Base-by-base conservation (phyloP, 352 stramenopile genomes). In the Pythium plurisporium region DNA sequence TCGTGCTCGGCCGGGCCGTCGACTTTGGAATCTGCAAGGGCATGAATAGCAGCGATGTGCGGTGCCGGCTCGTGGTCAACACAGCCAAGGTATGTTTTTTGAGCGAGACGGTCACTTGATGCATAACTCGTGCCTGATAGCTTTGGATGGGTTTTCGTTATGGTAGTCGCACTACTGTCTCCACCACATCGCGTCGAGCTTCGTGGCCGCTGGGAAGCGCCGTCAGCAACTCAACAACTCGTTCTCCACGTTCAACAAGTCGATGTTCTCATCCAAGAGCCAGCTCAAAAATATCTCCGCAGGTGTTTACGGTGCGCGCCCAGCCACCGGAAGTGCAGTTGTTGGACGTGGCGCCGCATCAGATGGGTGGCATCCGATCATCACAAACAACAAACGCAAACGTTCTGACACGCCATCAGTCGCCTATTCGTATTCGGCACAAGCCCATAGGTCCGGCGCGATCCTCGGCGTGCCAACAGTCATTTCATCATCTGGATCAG, bases 11-110 rank as follows among this genome's bases (percentile, higher is more conserved):
- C 9, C 69, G 56, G 2, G 72, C 81, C 0, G 53, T 85, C 26
- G 84, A 94, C 63, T 94, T 83, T 55, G 84, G 81, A 9, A 84
- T 91, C 34, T 94, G 84, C 61, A 91, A 91, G 43, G 79, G 79
- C 52, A 83, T 68, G 33, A 91, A 66, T 1, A 69, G 65, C 10
- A 63, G 62, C 47, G 82, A 91, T 55, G 63, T 69, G 27, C 79
- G 81, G 2, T 94, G 84, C 41, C 75, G 75, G 11, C 73, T 91
- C 27, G 73, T 82, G 15, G 67, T 94, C 26, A 94, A 94, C 48
- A 91, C 66, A 4, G 65, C 81, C 30, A 86, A 87, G 69, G 79
- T 87, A 45, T 23, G 33, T 45, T 2, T 34, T 45, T 4, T n/a
- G 15, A n/a, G n/a, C n/a, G n/a, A n/a, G n/a, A n/a, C n/a, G n/a